Percentiles rank a stretch among this genome's conserved stretches.
Conservation (phyloP, 495 filamentous ascomycete species). For the Xylaria palmicola region DNA sequence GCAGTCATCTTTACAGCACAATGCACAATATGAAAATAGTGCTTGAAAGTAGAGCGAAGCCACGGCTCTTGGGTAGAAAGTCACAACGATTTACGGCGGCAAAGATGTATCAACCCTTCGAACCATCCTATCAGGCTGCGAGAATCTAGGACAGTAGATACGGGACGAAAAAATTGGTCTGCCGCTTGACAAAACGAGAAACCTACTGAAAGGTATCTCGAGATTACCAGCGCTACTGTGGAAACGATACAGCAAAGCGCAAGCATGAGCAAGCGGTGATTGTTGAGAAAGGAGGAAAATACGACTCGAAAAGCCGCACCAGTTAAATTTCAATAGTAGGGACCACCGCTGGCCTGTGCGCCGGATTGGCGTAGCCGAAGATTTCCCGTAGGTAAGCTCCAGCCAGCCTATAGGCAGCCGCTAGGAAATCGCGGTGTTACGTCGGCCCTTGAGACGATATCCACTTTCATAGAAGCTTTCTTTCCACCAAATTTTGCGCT, state of each 20-base stretch:
- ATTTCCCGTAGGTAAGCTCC: slow-evolving; percentile 11
- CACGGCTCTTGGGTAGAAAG: neutral
- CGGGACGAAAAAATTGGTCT: slow-evolving; percentile 74
- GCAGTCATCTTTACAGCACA: no score
- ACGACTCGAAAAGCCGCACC: slow-evolving; percentile 3
- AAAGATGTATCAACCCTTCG: slow-evolving; percentile 56
- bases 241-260: slow-evolving; percentile 31
- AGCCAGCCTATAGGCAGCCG: neutral
- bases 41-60: no score
- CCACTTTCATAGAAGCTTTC: slow-evolving; percentile 25
- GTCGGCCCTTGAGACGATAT: slow-evolving; percentile 21
- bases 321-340: neutral
- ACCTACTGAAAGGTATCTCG: slow-evolving; percentile 71
- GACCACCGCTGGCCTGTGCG: neutral
- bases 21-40: no score
- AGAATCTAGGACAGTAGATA: slow-evolving; percentile 94
- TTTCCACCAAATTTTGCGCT: slow-evolving; percentile 38
- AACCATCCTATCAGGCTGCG: slow-evolving; percentile 75
- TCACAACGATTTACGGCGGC: neutral
- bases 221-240: slow-evolving; percentile 42
- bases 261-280: slow-evolving; percentile 52
- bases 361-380: neutral
- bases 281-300: slow-evolving; percentile 39
- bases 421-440: slow-evolving; percentile 12
- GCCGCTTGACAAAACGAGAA: slow-evolving; percentile 56